phyloP scores from a whole-genome alignment of 2,329 filamentous ascomycete species.

The Fusarium bulbicola region DNA sequence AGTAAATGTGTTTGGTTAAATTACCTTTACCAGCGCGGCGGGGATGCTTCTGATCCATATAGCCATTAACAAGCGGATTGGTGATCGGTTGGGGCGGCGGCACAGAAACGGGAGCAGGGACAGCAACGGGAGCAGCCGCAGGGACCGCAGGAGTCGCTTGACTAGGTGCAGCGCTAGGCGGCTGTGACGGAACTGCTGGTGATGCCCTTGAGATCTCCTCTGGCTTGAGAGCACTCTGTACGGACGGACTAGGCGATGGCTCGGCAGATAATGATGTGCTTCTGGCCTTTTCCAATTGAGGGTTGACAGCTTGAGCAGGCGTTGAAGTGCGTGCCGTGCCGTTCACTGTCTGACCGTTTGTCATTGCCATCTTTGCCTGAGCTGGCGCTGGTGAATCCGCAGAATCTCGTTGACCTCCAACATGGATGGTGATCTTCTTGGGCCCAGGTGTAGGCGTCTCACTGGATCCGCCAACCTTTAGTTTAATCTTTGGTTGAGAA shows the following conservation, averaged over 20 bases:
- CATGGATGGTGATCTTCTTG: constrained; percentile 77
- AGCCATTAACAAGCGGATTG: constrained; percentile 44
- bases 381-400: constrained; percentile 59
- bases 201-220: constrained; percentile 46
- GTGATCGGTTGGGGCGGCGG: constrained; percentile 38
- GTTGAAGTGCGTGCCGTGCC: constrained; percentile 30
- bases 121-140: not conserved
- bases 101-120: constrained; percentile 28
- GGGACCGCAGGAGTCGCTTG: constrained; percentile 20
- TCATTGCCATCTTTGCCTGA: constrained; percentile 33
- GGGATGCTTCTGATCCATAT: constrained; percentile 50
- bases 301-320: constrained; percentile 24
- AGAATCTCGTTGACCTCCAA: constrained; percentile 67
- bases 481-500: constrained; percentile 78
- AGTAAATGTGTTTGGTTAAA: not conserved
- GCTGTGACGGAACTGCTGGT: constrained; percentile 35
- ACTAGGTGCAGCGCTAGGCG: constrained; percentile 23
- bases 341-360: constrained; percentile 38
- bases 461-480: constrained; percentile 69
- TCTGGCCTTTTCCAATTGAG: constrained; percentile 51
- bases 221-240: constrained; percentile 46
- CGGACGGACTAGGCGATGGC: constrained; percentile 58
- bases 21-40: constrained; percentile 57
- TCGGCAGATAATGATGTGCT: constrained; percentile 52
- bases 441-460: constrained; percentile 55